Percentiles rank a stretch among this genome's conserved stretches.
Conservation (phyloP, 2,329 filamentous ascomycete genomes). For the Ceratocystis diversiconidia region DNA sequence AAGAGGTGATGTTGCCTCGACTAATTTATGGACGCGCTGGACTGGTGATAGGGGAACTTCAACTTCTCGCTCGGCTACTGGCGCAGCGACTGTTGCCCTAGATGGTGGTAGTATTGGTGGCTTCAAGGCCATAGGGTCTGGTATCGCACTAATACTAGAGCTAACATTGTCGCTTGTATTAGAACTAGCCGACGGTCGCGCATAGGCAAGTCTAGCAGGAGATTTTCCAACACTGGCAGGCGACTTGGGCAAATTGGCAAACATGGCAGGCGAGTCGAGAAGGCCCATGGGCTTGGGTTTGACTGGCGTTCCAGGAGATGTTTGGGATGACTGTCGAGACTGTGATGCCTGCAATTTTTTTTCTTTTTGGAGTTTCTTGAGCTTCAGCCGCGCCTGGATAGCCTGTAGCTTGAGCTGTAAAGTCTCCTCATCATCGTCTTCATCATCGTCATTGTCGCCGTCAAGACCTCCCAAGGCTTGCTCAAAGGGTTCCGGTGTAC, state of each 20-base stretch:
- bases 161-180: no score
- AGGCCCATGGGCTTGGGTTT: neutral
- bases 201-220: conserved; percentile 15
- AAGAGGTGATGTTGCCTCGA: conserved; percentile 16
- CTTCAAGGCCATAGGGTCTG: conserved; percentile 11
- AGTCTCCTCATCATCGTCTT: conserved; percentile 69
- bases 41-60: conserved; percentile 16
- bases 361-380: conserved; percentile 70
- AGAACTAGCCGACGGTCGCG: conserved; percentile 8
- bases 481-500: conserved; percentile 20
- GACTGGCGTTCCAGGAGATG: neutral
- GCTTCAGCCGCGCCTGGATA: conserved; percentile 72
- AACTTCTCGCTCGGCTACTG: conserved; percentile 3
- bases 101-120: conserved; percentile 14
- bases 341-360: conserved; percentile 7
- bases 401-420: conserved; percentile 73
- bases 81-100: neutral
- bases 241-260: conserved; percentile 15
- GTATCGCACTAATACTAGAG: neutral
- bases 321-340: neutral
- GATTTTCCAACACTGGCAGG: conserved; percentile 17
- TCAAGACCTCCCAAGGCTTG: conserved; percentile 23
- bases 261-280: conserved; percentile 11
- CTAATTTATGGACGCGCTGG: conserved; percentile 13
- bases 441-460: conserved; percentile 27